Percentiles rank a stretch among this genome's conserved stretches.
Evolutionary conservation across 2,329 filamentous ascomycete genomes (phyloP).

Genomic region (Amphichorda felina): DNA sequence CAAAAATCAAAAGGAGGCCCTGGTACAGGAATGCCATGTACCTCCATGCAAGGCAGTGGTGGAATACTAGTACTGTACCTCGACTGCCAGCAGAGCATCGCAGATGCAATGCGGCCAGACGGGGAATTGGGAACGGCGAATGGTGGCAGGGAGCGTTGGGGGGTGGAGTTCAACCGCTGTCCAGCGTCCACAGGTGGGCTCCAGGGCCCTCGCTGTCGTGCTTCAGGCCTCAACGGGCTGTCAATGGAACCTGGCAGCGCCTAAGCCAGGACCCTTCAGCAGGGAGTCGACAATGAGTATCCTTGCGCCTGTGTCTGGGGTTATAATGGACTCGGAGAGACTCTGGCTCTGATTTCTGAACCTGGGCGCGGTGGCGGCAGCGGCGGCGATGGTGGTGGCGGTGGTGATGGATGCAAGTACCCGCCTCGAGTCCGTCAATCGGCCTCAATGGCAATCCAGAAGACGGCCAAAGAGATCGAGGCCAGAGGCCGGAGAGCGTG

Average conservation of each 20-base stretch:
- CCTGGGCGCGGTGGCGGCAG: neutral
- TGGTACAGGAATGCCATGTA: neutral
- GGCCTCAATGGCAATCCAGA: neutral
- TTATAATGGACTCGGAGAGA: no score
- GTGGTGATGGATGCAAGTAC: neutral
- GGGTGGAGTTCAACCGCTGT: conserved; percentile 6
- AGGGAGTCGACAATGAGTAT: no score
- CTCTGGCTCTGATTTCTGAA: neutral
- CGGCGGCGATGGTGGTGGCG: neutral
- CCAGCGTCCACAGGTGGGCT: no score
- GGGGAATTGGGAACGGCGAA: neutral
- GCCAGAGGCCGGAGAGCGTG: neutral
- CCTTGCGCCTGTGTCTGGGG: no score
- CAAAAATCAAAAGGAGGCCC: conserved; percentile 2
- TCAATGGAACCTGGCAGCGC: no score
- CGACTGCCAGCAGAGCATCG: conserved; percentile 18
- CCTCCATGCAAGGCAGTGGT: no score
- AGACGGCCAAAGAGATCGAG: no score
- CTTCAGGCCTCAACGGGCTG: no score
- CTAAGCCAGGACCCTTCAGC: no score
- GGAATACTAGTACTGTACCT: neutral
- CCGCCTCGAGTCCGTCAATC: neutral
- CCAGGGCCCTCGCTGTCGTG: no score
- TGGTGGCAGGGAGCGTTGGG: conserved; percentile 5
- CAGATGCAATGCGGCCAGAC: conserved; percentile 17